These are phyloP conservation scores for Calonectria henricotiae DNA, from an alignment of 2,329 filamentous ascomycete species.

Conservation along the genomic window DNA sequence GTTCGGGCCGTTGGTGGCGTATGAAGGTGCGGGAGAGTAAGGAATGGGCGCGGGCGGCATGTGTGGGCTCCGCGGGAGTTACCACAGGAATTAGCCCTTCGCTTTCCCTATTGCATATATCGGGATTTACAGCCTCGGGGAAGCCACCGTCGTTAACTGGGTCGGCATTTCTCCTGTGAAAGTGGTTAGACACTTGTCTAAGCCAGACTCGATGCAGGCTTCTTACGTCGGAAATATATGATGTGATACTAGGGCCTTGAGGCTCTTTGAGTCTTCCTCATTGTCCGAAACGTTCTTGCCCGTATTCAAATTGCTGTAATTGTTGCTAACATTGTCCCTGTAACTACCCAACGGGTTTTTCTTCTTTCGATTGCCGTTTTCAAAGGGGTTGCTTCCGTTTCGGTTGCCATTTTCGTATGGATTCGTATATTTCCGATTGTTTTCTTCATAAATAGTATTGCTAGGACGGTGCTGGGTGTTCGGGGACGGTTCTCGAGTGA, in stretches of 20 bases:
- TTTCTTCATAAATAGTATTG: no score
- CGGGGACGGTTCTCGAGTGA: background rate
- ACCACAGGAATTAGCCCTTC: conserved; percentile 45
- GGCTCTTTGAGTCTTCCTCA: background rate
- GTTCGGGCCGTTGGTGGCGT: background rate
- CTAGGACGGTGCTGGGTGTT: no score
- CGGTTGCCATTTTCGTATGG: background rate
- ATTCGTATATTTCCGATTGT: background rate
- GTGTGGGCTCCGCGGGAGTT: background rate
- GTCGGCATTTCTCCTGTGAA: conserved; percentile 26
- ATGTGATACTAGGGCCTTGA: conserved; percentile 3
- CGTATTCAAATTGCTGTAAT: conserved; percentile 12
- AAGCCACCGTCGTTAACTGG: conserved; percentile 43
- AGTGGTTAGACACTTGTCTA: conserved; percentile 21
- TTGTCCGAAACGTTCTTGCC: conserved; percentile 3
- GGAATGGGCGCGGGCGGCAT: background rate
- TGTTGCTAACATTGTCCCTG: conserved; percentile 7
- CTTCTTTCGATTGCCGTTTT: background rate
- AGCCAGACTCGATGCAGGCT: background rate
- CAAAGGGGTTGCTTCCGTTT: background rate
- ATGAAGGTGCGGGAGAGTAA: background rate
- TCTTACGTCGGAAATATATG: conserved; percentile 24
- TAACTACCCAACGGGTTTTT: conserved; percentile 17
- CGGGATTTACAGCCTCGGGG: conserved; percentile 41
- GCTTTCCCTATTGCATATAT: conserved; percentile 15